Percentiles rank a stretch among this genome's conserved stretches.
phyloP scores from a whole-genome alignment of 169 alveolate genomes.

The Amoebophrya sp. region DNA sequence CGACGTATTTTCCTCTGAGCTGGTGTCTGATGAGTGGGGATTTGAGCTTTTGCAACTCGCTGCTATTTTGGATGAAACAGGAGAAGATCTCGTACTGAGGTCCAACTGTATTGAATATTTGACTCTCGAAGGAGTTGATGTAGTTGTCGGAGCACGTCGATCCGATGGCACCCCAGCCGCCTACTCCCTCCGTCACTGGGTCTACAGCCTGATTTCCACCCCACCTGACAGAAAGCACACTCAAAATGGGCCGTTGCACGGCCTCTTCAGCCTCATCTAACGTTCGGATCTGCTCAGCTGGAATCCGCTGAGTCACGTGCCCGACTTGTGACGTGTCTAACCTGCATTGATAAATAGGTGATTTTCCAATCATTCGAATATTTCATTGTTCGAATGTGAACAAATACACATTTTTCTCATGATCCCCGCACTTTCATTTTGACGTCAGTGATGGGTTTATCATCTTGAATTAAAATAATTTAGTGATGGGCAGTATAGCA shows the following conservation, averaged over 20 bases:
- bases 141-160: neutral
- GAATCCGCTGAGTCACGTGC: constrained; percentile 10
- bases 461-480: no score
- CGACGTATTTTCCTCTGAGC: constrained; percentile 17
- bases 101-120: neutral
- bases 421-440: no score
- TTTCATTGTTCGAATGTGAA: no score
- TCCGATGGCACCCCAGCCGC: neutral
- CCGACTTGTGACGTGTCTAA: neutral
- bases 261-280: neutral
- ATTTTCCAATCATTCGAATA: no score
- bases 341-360: neutral
- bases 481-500: neutral
- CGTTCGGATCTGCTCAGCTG: constrained; percentile 19
- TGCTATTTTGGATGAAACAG: neutral
- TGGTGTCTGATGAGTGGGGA: neutral
- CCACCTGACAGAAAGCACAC: neutral
- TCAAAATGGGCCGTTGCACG: neutral
- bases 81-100: neutral
- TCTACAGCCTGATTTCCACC: neutral
- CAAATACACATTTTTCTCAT: no score
- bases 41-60: neutral
- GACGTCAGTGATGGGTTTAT: no score
- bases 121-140: neutral
- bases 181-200: constrained; percentile 8